Evolutionary conservation across 1,139 yeast species (phyloP).

Genomic region (Meyerozyma carpophila): DNA sequence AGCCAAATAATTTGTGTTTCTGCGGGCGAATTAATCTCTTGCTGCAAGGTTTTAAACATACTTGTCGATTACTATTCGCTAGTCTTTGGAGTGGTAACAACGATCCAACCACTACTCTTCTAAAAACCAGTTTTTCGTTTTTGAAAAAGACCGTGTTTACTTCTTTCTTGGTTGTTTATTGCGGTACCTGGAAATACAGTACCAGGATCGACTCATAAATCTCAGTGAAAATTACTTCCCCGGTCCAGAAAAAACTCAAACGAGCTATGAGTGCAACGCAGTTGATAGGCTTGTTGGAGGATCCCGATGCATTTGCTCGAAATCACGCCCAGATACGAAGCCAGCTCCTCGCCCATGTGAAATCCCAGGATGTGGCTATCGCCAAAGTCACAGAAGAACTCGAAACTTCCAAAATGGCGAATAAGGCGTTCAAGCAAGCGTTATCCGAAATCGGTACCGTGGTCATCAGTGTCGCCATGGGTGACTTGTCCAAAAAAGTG

Average conservation of each 20-base stretch:
- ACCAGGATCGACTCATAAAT: background rate
- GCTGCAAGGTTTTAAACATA: background rate
- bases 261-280: conserved; percentile 26
- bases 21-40: background rate
- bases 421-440: conserved; percentile 73
- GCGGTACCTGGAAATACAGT: background rate
- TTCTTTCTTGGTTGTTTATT: background rate
- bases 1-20: background rate
- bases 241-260: conserved; percentile 2
- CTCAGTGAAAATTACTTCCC: background rate
- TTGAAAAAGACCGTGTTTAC: background rate
- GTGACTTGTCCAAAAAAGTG: conserved; percentile 75
- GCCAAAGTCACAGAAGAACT: conserved; percentile 34
- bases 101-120: too few species aligned
- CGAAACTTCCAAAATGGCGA: conserved; percentile 55
- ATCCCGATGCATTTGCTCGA: conserved; percentile 32
- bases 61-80: background rate
- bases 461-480: conserved; percentile 79
- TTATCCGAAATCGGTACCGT: conserved; percentile 76
- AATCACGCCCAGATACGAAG: conserved; percentile 28
- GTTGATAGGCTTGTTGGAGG: conserved; percentile 33
- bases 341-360: conserved; percentile 26
- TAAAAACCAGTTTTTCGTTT: background rate
- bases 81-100: too few species aligned
- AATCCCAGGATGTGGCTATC: conserved; percentile 26